Conservation (phyloP, 495 filamentous ascomycete species). For the Hypoxylon trugodes region DNA sequence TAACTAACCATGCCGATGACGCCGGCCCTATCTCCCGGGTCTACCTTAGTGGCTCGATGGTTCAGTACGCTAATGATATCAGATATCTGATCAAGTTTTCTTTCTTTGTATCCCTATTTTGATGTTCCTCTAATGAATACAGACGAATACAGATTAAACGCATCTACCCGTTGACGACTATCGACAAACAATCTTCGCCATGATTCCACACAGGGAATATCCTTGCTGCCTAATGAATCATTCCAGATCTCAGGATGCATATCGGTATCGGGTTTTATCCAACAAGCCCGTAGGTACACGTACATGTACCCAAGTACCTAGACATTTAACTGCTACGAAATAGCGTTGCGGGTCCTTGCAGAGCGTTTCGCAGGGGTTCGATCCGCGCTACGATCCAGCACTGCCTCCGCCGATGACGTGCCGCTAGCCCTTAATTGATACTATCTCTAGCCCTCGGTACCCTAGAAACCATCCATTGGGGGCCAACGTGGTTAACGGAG, state of each 20-base stretch:
- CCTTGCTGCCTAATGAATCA: too few relatives aligned
- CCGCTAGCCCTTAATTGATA: slow-evolving; percentile 29
- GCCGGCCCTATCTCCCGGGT: slow-evolving; percentile 6
- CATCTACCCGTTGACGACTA: too few relatives aligned
- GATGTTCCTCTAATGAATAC: too few relatives aligned
- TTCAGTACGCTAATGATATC: slow-evolving; percentile 1
- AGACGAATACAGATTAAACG: too few relatives aligned
- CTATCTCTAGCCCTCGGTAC: too few relatives aligned
- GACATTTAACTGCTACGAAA: too few relatives aligned
- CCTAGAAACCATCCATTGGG: neutral
- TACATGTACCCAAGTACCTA: too few relatives aligned
- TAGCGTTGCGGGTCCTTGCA: slow-evolving; percentile 17
- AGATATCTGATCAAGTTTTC: neutral
- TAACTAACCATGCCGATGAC: slow-evolving; percentile 21
- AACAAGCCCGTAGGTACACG: too few relatives aligned
- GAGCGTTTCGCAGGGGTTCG: slow-evolving; percentile 25
- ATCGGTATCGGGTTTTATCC: too few relatives aligned
- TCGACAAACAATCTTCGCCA: too few relatives aligned
- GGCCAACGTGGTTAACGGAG: slow-evolving; percentile 20
- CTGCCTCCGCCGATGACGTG: slow-evolving; percentile 32
- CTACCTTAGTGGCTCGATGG: neutral
- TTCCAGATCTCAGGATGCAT: too few relatives aligned
- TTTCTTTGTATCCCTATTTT: neutral
- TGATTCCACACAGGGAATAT: too few relatives aligned
- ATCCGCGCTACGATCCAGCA: slow-evolving; percentile 28